These are phyloP conservation scores for Clonostachys sp. DNA, from an alignment of 2,329 filamentous ascomycete genomes.

Conservation along the genomic window DNA sequence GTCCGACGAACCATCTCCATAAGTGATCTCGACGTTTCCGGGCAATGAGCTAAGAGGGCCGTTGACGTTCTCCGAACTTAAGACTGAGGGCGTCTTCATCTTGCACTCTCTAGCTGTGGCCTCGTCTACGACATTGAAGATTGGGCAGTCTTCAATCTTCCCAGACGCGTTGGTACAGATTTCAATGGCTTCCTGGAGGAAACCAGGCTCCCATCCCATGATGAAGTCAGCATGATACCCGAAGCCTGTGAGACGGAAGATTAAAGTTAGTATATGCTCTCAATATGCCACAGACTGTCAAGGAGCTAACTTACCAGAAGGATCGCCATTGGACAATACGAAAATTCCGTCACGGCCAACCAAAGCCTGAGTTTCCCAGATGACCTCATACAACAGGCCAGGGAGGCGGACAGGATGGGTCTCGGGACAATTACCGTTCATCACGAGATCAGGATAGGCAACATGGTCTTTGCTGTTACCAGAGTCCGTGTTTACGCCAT, in stretches of 20 bases:
- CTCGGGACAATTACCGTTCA: conserved; percentile 70
- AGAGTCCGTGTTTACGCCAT: conserved; percentile 56
- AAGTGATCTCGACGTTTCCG: conserved; percentile 49
- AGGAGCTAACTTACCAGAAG: conserved; percentile 48
- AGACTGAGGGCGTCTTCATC: conserved; percentile 49
- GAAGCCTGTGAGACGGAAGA: conserved; percentile 42
- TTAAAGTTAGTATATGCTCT: conserved; percentile 3
- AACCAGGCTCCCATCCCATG: conserved; percentile 66
- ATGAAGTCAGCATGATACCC: conserved; percentile 81
- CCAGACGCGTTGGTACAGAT: conserved; percentile 71
- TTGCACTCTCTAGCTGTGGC: conserved; percentile 53
- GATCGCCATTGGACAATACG: conserved; percentile 73
- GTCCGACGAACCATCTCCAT: conserved; percentile 12
- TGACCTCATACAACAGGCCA: conserved; percentile 80
- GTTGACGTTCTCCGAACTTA: conserved; percentile 44
- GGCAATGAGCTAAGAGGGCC: conserved; percentile 31
- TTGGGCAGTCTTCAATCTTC: conserved; percentile 64
- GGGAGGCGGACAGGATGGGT: conserved; percentile 65
- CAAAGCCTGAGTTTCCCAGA: conserved; percentile 71
- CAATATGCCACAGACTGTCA: neutral
- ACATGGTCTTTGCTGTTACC: conserved; percentile 61
- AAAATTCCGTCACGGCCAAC: conserved; percentile 61
- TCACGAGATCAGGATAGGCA: conserved; percentile 73
- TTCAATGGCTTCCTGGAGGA: conserved; percentile 69
- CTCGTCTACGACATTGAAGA: conserved; percentile 70